Conservation (phyloP, 2,329 filamentous ascomycete species). For the Fusarium nanum region DNA sequence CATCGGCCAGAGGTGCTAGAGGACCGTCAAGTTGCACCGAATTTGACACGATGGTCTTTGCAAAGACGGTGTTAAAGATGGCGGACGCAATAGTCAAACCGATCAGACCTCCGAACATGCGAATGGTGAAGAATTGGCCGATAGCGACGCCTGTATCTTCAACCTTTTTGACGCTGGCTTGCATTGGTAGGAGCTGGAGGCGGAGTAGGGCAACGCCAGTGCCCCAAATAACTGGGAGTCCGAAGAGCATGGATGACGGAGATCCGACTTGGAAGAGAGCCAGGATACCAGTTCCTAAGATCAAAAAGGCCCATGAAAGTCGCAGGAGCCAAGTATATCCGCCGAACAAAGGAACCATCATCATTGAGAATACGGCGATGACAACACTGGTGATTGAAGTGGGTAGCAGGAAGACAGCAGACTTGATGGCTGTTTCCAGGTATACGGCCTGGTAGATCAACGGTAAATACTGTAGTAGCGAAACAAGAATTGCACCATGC, state of each 20-base stretch:
- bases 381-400: slow-evolving; percentile 8
- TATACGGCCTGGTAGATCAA: slow-evolving; percentile 19
- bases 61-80: slow-evolving; percentile 19
- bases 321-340: slow-evolving; percentile 16
- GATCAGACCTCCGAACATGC: slow-evolving; percentile 16
- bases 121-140: slow-evolving; percentile 12
- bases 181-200: slow-evolving; percentile 15
- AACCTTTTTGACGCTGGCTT: slow-evolving; percentile 12
- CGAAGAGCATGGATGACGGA: not conserved
- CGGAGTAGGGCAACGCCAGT: slow-evolving; percentile 10
- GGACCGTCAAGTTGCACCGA: not conserved
- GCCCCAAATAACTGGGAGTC: slow-evolving; percentile 19
- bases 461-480: slow-evolving; percentile 9
- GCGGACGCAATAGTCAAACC: slow-evolving; percentile 5
- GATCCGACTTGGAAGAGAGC: not conserved
- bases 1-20: not conserved
- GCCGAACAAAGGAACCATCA: slow-evolving; percentile 21
- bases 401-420: slow-evolving; percentile 7
- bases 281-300: slow-evolving; percentile 6
- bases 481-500: slow-evolving; percentile 15
- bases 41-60: not conserved
- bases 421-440: slow-evolving; percentile 12
- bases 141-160: slow-evolving; percentile 18
- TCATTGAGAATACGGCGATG: slow-evolving; percentile 18
- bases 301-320: slow-evolving; percentile 1